These are phyloP conservation scores for Alnus glutinosa DNA, from an alignment of 306 rosid species.

Conservation along the genomic window DNA sequence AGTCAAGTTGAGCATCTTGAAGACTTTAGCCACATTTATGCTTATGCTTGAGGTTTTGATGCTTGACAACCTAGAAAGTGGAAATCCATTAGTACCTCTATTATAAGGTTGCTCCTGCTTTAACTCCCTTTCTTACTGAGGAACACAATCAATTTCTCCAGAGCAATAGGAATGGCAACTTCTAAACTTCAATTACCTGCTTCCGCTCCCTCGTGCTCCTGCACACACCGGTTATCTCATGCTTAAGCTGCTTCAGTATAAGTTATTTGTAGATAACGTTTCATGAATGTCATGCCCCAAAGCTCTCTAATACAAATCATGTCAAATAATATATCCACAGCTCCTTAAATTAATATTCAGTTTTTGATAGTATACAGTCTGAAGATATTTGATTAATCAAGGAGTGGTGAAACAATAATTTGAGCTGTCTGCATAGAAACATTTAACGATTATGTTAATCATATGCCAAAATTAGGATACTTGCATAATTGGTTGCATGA, in stretches of 20 bases:
- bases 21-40: background rate
- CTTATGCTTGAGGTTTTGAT: background rate
- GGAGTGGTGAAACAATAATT: background rate
- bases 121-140: background rate
- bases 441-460: too few relatives aligned
- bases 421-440: background rate
- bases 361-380: background rate
- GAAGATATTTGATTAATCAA: background rate
- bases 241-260: background rate
- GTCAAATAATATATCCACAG: background rate
- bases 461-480: too few relatives aligned
- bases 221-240: background rate
- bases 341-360: background rate
- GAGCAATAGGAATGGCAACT: background rate
- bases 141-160: background rate
- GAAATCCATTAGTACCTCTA: background rate
- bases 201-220: background rate
- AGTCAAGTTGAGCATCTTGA: slow-evolving; percentile 16
- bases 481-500: too few relatives aligned
- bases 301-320: background rate
- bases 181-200: background rate
- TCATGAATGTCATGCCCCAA: background rate
- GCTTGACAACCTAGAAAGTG: background rate
- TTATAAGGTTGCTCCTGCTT: background rate
- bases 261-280: background rate